Conservation (phyloP, 805 yeast species). For the Hagleromyces aurorensis region DNA sequence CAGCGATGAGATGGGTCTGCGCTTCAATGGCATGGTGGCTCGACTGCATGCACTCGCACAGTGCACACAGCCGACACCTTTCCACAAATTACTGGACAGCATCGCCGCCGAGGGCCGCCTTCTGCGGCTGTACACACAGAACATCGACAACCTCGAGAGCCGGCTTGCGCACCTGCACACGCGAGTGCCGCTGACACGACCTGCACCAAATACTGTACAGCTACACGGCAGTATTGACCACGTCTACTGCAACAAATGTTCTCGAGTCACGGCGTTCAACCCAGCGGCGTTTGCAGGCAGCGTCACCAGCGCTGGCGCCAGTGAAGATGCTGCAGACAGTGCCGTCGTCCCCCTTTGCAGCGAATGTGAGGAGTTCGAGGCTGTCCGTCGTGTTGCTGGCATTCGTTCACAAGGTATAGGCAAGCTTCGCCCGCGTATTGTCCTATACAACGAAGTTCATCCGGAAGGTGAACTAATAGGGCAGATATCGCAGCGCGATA, state of each 20-base stretch:
- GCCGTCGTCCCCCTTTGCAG: conserved; percentile 48
- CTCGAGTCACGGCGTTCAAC: conserved; percentile 45
- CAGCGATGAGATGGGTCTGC: conserved; percentile 46
- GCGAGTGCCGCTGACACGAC: conserved; percentile 41
- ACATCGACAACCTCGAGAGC: conserved; percentile 74
- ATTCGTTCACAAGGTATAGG: conserved; percentile 59
- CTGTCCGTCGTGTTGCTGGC: conserved; percentile 50
- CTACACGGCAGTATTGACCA: conserved; percentile 75
- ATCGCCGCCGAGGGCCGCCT: conserved; percentile 58
- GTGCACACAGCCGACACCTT: conserved; percentile 59
- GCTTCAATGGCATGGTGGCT: conserved; percentile 69
- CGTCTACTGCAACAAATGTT: conserved; percentile 74
- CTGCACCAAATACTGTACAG: conserved; percentile 58
- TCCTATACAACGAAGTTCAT: conserved; percentile 65
- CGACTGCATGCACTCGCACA: conserved; percentile 49
- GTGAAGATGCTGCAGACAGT: conserved; percentile 22
- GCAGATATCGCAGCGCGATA: conserved; percentile 58
- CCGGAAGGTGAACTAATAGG: conserved; percentile 90
- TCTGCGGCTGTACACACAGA: conserved; percentile 75
- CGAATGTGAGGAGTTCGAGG: conserved; percentile 53
- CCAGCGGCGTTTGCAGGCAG: conserved; percentile 40
- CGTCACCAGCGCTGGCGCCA: too few relatives aligned
- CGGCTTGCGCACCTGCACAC: conserved; percentile 45
- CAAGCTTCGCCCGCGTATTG: conserved; percentile 55
- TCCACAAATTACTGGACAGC: conserved; percentile 56